A percentile compares a stretch with the other conserved stretches of the same genome.
phyloP scores from a whole-genome alignment of 352 stramenopile species.

The Hyaloperonospora brassicae region DNA sequence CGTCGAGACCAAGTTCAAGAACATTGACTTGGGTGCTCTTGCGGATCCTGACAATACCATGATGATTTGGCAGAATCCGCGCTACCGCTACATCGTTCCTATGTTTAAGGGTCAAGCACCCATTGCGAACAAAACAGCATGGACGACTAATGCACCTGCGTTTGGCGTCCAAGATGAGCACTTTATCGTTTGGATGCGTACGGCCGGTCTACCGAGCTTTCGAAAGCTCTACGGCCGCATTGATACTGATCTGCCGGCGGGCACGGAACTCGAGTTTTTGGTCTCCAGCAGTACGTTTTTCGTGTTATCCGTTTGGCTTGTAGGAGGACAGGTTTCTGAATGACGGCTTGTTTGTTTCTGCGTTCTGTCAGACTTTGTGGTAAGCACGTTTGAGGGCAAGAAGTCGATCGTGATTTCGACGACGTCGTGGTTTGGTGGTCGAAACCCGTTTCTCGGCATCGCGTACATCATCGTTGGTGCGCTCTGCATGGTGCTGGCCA shows the following conservation, averaged over 20 bases:
- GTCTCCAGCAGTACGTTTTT: conserved; percentile 81
- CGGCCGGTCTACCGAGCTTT: conserved; percentile 95
- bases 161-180: conserved; percentile 96
- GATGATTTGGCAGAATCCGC: conserved; percentile 78
- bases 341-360: conserved; percentile 3
- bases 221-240: conserved; percentile 99
- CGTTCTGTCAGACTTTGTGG: conserved; percentile 89
- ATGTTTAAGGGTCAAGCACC: conserved; percentile 44
- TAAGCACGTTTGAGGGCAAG: conserved; percentile 91
- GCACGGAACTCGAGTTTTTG: conserved; percentile 88
- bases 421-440: conserved; percentile 93
- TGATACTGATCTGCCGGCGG: conserved; percentile 84
- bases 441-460: conserved; percentile 94
- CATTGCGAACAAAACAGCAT: conserved; percentile 73
- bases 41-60: conserved; percentile 37
- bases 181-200: conserved; percentile 99
- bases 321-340: conserved; percentile 2
- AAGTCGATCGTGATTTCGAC: conserved; percentile 96
- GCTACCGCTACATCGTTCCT: conserved; percentile 78
- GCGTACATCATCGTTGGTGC: conserved; percentile 93
- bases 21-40: conserved; percentile 62
- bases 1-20: conserved; percentile 92
- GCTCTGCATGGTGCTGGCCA: conserved; percentile 89
- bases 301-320: conserved; percentile 3
- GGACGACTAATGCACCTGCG: conserved; percentile 49